Conservation (phyloP, 2,329 filamentous ascomycete genomes). For the Fusarium sp. region DNA sequence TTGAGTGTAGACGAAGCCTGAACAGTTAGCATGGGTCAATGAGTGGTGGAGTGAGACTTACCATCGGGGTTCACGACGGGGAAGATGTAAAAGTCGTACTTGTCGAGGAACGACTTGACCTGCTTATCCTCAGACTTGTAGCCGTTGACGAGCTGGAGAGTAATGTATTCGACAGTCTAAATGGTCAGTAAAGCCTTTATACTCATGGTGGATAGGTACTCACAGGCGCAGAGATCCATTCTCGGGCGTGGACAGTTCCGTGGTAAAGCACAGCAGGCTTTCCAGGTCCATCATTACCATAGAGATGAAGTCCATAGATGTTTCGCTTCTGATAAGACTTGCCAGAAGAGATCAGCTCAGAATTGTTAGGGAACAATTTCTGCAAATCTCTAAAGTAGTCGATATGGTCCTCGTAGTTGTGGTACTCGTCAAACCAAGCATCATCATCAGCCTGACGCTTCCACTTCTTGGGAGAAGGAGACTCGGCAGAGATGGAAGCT, state of each 20-base stretch:
- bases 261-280: constrained; percentile 64
- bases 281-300: constrained; percentile 56
- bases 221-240: constrained; percentile 67
- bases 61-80: constrained; percentile 63
- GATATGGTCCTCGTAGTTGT: constrained; percentile 62
- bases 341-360: constrained; percentile 59
- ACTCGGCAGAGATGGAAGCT: constrained; percentile 46
- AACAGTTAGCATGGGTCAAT: not conserved
- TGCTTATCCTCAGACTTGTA: constrained; percentile 52
- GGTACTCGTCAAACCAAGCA: constrained; percentile 63
- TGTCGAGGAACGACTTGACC: constrained; percentile 60
- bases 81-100: constrained; percentile 69
- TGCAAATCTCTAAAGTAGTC: constrained; percentile 59
- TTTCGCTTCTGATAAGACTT: constrained; percentile 58
- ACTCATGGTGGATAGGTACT: constrained; percentile 52
- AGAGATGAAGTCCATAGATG: constrained; percentile 70
- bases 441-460: constrained; percentile 46
- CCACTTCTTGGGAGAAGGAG: constrained; percentile 28
- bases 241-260: constrained; percentile 64
- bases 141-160: constrained; percentile 57
- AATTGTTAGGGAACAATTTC: constrained; percentile 56
- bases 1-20: constrained; percentile 61
- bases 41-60: constrained; percentile 17
- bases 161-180: constrained; percentile 60
- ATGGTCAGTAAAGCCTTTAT: not conserved